A percentile compares a stretch with the other conserved stretches of the same genome.
Conservation (phyloP, 768 basidiomycete genomes). For the Trametes elegans region DNA sequence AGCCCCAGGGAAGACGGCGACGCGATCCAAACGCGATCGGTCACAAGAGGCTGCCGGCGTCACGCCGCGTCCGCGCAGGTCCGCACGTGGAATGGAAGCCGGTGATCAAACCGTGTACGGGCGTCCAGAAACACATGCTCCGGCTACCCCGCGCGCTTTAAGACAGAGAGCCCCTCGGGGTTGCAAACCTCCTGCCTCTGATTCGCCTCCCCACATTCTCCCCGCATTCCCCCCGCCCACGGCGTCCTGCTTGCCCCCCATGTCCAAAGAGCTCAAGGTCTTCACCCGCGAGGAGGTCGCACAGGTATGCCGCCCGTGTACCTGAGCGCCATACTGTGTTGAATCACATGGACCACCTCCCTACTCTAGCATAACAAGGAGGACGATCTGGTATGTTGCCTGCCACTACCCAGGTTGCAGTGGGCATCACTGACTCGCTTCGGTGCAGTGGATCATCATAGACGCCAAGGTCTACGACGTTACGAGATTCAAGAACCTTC, state of each 20-base stretch:
- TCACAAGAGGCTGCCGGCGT: conserved; percentile 7
- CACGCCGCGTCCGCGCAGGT: neutral
- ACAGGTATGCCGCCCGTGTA: conserved; percentile 45
- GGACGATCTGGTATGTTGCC: conserved; percentile 69
- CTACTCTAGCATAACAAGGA: conserved; percentile 65
- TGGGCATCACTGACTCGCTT: neutral
- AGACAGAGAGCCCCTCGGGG: neutral
- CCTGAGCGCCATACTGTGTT: neutral
- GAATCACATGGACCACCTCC: neutral
- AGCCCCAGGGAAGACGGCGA: neutral
- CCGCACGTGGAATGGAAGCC: neutral
- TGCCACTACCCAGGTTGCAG: neutral
- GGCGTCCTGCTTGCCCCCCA: neutral
- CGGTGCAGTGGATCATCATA: conserved; percentile 71
- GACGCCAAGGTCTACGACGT: conserved; percentile 85
- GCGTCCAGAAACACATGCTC: conserved; percentile 16
- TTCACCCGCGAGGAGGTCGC: conserved; percentile 71
- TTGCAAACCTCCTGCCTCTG: conserved; percentile 8
- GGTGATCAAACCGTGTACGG: conserved; percentile 13
- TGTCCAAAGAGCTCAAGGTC: conserved; percentile 38
- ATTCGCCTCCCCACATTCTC: conserved; percentile 12
- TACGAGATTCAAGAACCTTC: conserved; percentile 73
- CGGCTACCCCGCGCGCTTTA: conserved; percentile 1
- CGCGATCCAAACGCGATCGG: neutral
- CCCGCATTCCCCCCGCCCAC: neutral